Conservation (phyloP, 1,139 yeast genomes). For the Starmera stellimalicola region DNA sequence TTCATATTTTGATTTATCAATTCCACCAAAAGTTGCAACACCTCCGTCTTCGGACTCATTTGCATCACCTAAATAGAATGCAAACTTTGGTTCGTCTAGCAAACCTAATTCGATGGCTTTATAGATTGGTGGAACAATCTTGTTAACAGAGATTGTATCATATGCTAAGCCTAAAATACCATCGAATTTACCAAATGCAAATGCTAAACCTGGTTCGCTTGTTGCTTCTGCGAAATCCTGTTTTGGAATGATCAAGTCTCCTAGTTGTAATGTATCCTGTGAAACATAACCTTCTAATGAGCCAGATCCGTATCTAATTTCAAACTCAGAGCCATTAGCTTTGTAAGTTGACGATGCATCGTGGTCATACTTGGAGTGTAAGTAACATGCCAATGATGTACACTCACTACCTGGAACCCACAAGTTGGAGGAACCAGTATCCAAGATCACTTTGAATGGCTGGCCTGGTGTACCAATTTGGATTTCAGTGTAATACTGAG, state of each 20-base stretch:
- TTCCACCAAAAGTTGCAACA: constrained; percentile 89
- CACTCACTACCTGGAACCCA: constrained; percentile 94
- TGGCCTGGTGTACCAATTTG: constrained; percentile 90
- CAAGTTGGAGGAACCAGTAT: constrained; percentile 92
- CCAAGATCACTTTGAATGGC: constrained; percentile 79
- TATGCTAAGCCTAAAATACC: constrained; percentile 95
- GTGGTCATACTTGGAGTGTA: constrained; percentile 86
- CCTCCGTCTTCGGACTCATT: constrained; percentile 70
- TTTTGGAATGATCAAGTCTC: constrained; percentile 73
- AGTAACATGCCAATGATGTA: constrained; percentile 86
- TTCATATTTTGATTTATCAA: constrained; percentile 59
- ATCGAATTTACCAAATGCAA: constrained; percentile 96
- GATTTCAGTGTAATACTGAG: constrained; percentile 90
- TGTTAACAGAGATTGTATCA: constrained; percentile 80
- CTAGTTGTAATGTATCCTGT: constrained; percentile 69
- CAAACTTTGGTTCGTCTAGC: constrained; percentile 75
- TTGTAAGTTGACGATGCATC: constrained; percentile 69
- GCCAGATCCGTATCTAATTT: constrained; percentile 88
- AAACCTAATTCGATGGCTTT: constrained; percentile 77
- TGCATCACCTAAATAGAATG: constrained; percentile 81
- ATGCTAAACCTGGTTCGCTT: constrained; percentile 92
- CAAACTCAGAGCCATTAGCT: constrained; percentile 76
- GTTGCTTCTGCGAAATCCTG: constrained; percentile 98
- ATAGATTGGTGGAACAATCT: constrained; percentile 87
- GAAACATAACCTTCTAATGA: constrained; percentile 86